A percentile compares a stretch with the other conserved stretches of the same genome.
Conservation (phyloP, 192 early-diverging fungal species). For the Backusella tarrabulga region DNA sequence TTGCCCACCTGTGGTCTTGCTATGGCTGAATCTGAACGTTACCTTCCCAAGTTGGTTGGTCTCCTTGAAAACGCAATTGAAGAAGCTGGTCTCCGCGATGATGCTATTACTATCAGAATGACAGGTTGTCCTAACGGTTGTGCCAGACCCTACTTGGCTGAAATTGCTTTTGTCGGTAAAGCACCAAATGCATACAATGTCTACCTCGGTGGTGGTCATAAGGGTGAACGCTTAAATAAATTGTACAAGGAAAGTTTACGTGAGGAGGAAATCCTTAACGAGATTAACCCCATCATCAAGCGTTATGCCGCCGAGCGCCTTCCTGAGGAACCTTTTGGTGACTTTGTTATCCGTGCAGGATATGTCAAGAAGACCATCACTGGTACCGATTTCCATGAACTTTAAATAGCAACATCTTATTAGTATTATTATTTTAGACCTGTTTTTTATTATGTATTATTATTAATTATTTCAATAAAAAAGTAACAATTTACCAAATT, state of each 20-base stretch:
- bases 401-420: constrained; percentile 26
- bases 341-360: constrained; percentile 89
- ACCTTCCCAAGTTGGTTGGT: constrained; percentile 81
- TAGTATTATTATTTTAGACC: constrained; percentile 6
- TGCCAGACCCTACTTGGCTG: constrained; percentile 90
- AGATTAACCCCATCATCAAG: constrained; percentile 78
- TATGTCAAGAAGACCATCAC: constrained; percentile 79
- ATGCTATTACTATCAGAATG: constrained; percentile 95
- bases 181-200: constrained; percentile 94
- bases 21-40: constrained; percentile 97
- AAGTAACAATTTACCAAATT: not conserved
- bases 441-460: constrained; percentile 8
- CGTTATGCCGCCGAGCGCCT: constrained; percentile 72
- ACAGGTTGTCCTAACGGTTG: constrained; percentile 99
- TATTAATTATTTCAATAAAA: constrained; percentile 8
- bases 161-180: constrained; percentile 95
- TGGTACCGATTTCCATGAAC: constrained; percentile 78
- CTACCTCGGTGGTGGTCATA: constrained; percentile 88
- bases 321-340: constrained; percentile 87
- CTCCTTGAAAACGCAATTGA: constrained; percentile 80
- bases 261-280: constrained; percentile 83
- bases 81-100: constrained; percentile 75
- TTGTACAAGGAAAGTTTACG: constrained; percentile 86
- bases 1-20: constrained; percentile 93
- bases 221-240: constrained; percentile 88